phyloP scores from a whole-genome alignment of 345 rosid genomes.

The Eucalyptus polyanthemos region DNA sequence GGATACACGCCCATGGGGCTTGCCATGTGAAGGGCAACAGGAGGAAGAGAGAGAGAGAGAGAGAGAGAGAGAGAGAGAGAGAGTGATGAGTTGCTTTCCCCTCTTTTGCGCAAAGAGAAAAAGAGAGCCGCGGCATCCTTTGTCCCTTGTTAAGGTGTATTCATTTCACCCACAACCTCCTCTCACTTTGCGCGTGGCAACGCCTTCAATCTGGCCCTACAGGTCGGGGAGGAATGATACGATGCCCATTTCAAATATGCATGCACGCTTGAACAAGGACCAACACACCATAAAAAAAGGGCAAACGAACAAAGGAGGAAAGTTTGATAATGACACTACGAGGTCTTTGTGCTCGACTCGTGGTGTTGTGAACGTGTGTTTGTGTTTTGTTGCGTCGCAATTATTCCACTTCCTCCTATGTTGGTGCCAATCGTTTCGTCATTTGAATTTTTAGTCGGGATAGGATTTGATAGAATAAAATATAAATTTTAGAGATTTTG shows the following conservation, averaged over 20 bases:
- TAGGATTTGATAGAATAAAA: fast-evolving
- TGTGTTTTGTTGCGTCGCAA: background rate
- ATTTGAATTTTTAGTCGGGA: background rate
- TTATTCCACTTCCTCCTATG: background rate
- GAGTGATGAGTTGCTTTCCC: background rate
- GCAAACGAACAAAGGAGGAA: background rate
- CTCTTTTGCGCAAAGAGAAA: background rate
- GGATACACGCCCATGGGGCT: background rate
- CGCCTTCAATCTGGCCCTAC: background rate
- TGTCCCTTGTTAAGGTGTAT: background rate
- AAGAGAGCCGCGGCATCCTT: background rate
- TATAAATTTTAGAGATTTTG: background rate
- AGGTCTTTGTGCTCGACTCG: background rate
- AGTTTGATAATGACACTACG: background rate
- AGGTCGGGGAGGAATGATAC: background rate
- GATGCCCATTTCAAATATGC: background rate
- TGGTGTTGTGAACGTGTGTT: background rate
- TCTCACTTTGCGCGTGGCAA: background rate
- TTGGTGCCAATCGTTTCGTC: background rate
- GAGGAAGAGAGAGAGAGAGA: background rate
- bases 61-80: background rate
- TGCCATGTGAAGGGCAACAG: background rate
- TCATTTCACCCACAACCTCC: background rate
- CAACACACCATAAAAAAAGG: background rate
- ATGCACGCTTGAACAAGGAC: background rate